phyloP scores from a whole-genome alignment of 1,284 basidiomycete genomes.

The Chondrostereum purpureum region DNA sequence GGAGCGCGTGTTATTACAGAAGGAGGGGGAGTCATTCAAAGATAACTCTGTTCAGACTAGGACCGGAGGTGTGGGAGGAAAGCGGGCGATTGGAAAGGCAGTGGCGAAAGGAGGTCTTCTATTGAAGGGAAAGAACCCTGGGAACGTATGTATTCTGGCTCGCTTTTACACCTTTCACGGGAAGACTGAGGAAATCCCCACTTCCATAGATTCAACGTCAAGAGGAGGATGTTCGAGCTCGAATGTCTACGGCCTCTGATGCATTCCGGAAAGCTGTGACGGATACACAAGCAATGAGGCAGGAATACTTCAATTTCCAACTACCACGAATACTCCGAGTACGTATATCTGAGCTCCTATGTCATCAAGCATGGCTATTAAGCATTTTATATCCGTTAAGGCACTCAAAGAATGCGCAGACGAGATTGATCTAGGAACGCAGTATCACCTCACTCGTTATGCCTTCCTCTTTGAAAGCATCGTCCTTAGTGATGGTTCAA shows the following conservation, averaged over 20 bases:
- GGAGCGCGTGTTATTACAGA: conserved; percentile 88
- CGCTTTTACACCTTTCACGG: no score
- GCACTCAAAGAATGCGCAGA: conserved; percentile 94
- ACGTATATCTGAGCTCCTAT: conserved; percentile 11
- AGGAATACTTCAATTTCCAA: conserved; percentile 98
- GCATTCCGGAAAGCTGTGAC: conserved; percentile 88
- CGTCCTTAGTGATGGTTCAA: conserved; percentile 82
- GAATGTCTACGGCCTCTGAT: conserved; percentile 84
- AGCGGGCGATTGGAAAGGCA: conserved; percentile 77
- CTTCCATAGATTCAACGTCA: conserved; percentile 76
- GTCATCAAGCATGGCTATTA: no score
- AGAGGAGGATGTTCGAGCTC: conserved; percentile 87
- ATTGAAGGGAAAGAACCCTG: conserved; percentile 91
- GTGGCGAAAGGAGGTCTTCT: conserved; percentile 88
- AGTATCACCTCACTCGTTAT: conserved; percentile 94
- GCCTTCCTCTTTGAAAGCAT: conserved; percentile 93
- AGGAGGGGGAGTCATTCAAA: conserved; percentile 84
- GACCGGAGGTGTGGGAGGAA: conserved; percentile 54
- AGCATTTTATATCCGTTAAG: conserved; percentile 41
- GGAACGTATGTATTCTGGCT: conserved; percentile 55
- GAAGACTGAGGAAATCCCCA: no score
- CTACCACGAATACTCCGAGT: conserved; percentile 90
- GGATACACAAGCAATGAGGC: conserved; percentile 84
- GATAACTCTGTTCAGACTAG: conserved; percentile 68
- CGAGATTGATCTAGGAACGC: conserved; percentile 93